A percentile compares a stretch with the other conserved stretches of the same genome.
Conservation (phyloP, 164 flowering plant genomes). For the Liriodendron chinense region DNA sequence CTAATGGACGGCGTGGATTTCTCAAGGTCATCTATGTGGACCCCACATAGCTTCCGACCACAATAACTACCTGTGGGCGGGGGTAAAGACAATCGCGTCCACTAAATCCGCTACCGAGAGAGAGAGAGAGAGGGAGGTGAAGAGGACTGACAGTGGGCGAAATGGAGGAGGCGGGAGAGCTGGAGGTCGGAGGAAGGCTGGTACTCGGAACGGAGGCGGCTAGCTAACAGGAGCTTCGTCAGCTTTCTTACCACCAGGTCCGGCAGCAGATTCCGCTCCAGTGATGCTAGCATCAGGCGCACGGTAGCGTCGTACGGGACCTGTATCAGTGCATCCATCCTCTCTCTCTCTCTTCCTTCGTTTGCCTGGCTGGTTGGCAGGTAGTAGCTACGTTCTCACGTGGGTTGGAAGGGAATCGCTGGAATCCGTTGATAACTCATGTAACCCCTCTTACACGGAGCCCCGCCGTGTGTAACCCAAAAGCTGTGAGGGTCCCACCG, state of each 20-base stretch:
- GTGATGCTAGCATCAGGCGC: conserved; percentile 44
- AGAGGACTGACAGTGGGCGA: conserved; percentile 50
- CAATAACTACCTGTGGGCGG: no score
- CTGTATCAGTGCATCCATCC: conserved; percentile 49
- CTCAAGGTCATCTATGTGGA: no score
- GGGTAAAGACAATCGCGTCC: background rate
- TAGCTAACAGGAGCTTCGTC: conserved; percentile 61
- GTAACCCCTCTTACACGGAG: no score
- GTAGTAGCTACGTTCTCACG: no score
- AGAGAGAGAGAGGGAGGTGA: background rate
- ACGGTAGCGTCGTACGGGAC: conserved; percentile 68
- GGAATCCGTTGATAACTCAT: no score
- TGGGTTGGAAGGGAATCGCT: no score
- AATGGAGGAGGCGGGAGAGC: conserved; percentile 59
- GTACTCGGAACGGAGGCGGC: conserved; percentile 76
- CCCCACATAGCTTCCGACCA: no score
- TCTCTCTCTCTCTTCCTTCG: background rate
- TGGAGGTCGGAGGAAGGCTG: conserved; percentile 61
- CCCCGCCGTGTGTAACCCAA: no score
- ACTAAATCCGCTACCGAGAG: background rate
- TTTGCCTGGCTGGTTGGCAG: no score
- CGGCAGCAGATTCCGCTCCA: conserved; percentile 74
- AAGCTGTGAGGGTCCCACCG: no score
- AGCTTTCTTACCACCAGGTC: conserved; percentile 71
- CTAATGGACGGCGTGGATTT: no score